Base-by-base conservation (phyloP, 768 basidiomycete genomes). In the Suillus plorans region DNA sequence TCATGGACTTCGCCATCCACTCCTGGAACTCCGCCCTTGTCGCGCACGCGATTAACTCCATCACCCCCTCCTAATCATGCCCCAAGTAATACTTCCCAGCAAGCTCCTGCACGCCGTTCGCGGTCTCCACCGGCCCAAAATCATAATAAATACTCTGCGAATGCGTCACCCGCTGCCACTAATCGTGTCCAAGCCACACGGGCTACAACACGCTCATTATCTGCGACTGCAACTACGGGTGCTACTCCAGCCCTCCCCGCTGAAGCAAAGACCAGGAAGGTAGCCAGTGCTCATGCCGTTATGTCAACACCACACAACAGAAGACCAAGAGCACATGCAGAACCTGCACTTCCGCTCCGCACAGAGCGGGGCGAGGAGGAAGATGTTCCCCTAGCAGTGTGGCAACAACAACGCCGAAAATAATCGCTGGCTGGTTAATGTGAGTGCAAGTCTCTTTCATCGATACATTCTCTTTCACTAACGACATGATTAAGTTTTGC, bases 371-470 rank as follows among this genome's bases (percentile, higher is more conserved):
- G 76, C 34, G 90, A 91, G 71, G 91, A 93, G 71, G 92, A 94
- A 72, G 92, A 94, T 71, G 78, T 92, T 45, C 92, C 92, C 22
- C 79, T 94, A 57, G 91, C 92, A 22, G 75, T 91, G 63, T 92
- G 87, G 82, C 90, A 92, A 74, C 90, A 89, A 71, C 90, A 89
- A 72, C 87, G 85, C 69, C 81, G 87, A 59, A 59, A 59, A 42
- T 59, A 18, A 59, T 44, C 18, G 5, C 20, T 36, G 20, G 20
- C 41, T 59, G 25, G 41, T 59, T 28, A 25, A 28, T 59, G 58
- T 59, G 58, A 28, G 58, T 28, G 57, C 18, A 44, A 10, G 18
- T 31, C 10, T 42, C 25, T 42, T 42, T 31, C 5, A 10, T 42
- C 12, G 10, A 59, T 42, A 31, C 10, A 18, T 20, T 2, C 10